phyloP scores from a whole-genome alignment of 176 grass and related monocot genomes.

The Lolium perenne region DNA sequence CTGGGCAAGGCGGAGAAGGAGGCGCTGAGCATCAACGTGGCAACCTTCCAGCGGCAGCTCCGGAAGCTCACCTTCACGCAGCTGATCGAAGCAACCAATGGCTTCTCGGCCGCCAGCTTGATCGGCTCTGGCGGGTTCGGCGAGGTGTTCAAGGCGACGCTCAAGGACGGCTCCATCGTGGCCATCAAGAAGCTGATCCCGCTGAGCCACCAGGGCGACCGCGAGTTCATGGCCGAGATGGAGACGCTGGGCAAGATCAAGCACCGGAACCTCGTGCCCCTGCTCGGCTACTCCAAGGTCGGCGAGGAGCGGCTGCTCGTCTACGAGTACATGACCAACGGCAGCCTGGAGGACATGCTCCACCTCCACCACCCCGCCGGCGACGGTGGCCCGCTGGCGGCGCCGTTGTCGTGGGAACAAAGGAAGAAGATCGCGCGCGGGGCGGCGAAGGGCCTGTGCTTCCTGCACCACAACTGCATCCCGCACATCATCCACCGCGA shows the following conservation, averaged over 20 bases:
- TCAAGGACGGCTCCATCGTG: constrained; percentile 81
- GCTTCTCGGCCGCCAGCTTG: constrained; percentile 77
- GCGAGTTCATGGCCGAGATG: constrained; percentile 99
- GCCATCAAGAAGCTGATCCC: constrained; percentile 96
- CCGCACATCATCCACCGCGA: constrained; percentile 99
- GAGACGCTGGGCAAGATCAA: constrained; percentile 97
- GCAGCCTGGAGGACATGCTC: constrained; percentile 88
- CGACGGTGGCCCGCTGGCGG: neutral
- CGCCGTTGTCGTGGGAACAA: constrained; percentile 49
- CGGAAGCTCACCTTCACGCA: constrained; percentile 90
- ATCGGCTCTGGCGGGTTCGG: constrained; percentile 90
- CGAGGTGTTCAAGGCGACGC: constrained; percentile 95
- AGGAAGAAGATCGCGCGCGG: constrained; percentile 69
- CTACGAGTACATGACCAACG: constrained; percentile 92
- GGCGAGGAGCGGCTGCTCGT: constrained; percentile 94
- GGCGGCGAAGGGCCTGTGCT: constrained; percentile 81
- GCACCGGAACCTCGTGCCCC: constrained; percentile 81
- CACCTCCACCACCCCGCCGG: constrained; percentile 36
- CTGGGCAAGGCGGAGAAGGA: constrained; percentile 91
- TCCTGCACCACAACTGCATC: constrained; percentile 98
- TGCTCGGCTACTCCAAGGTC: constrained; percentile 94
- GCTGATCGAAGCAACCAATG: constrained; percentile 95
- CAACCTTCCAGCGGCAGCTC: constrained; percentile 91
- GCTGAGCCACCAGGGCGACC: constrained; percentile 94
- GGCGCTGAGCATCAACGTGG: constrained; percentile 94